A percentile compares a stretch with the other conserved stretches of the same genome.
These are phyloP conservation scores for Coccomyxa subellipsoidea DNA, from an alignment of 163 green algal genomes.

Conservation along the genomic window DNA sequence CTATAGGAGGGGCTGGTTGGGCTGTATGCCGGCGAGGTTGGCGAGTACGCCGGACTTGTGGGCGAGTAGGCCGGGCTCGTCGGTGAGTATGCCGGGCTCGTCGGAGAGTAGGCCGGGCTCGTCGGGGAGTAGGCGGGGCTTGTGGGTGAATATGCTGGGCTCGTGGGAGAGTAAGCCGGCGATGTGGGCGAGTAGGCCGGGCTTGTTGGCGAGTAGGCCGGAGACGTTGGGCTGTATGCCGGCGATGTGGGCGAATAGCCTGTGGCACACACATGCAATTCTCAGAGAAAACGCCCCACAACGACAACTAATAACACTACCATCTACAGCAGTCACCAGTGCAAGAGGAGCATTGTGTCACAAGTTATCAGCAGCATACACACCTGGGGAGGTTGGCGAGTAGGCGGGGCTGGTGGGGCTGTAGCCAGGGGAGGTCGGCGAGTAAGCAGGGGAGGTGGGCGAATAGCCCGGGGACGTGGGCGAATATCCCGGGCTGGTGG, in stretches of 20 bases:
- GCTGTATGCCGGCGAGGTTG: conserved; percentile 34
- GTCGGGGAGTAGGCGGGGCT: conserved; percentile 53
- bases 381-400: conserved; percentile 50
- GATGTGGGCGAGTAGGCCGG: conserved; percentile 57
- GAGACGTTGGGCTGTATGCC: conserved; percentile 39
- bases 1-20: conserved; percentile 63
- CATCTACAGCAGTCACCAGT: too few relatives aligned
- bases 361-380: background rate
- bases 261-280: background rate
- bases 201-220: conserved; percentile 57
- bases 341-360: background rate
- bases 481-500: conserved; percentile 47
- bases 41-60: conserved; percentile 54
- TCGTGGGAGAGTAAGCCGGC: conserved; percentile 47
- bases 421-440: conserved; percentile 59
- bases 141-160: conserved; percentile 58
- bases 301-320: too few relatives aligned
- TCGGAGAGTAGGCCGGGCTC: conserved; percentile 45
- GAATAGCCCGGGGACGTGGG: conserved; percentile 48
- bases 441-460: conserved; percentile 61
- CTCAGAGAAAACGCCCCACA: too few relatives aligned
- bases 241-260: background rate
- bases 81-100: conserved; percentile 53
- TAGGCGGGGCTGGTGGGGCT: conserved; percentile 47
- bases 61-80: conserved; percentile 64